A percentile compares a stretch with the other conserved stretches of the same genome.
phyloP scores from a whole-genome alignment of 495 filamentous ascomycete genomes.

The Hyphodiscus hymeniophilus region DNA sequence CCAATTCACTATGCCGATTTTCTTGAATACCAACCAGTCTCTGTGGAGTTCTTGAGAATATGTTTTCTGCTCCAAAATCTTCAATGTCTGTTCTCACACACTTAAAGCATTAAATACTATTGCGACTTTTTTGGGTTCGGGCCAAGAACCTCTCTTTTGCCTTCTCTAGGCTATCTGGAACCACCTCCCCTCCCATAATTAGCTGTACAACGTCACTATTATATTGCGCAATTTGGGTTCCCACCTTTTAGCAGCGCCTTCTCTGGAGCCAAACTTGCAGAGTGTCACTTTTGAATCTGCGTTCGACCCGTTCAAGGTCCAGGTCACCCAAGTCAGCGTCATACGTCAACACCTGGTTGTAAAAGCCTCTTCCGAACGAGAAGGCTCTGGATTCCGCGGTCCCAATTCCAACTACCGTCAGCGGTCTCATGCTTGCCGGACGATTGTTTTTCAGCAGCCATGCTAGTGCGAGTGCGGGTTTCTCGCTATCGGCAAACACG shows the following conservation, averaged over 20 bases:
- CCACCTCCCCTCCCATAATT: no score
- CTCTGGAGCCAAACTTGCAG: constrained; percentile 44
- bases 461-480: not conserved
- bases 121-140: no score
- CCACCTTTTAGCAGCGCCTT: constrained; percentile 28
- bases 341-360: constrained; percentile 28
- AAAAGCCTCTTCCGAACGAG: constrained; percentile 23
- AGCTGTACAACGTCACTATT: no score
- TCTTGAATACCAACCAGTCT: no score
- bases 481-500: not conserved
- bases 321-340: constrained; percentile 20
- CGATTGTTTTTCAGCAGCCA: not conserved
- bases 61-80: no score
- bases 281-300: constrained; percentile 35
- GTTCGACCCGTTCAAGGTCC: constrained; percentile 7
- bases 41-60: no score
- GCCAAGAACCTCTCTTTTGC: no score
- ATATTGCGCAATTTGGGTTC: constrained; percentile 24
- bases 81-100: no score
- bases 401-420: not conserved
- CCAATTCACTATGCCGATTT: no score
- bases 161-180: no score
- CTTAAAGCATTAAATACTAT: no score
- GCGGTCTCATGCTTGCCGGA: not conserved
- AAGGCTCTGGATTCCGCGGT: not conserved